These are phyloP conservation scores for Pestalotiopsis sp. DNA, from an alignment of 2,329 filamentous ascomycete species.

Conservation along the genomic window DNA sequence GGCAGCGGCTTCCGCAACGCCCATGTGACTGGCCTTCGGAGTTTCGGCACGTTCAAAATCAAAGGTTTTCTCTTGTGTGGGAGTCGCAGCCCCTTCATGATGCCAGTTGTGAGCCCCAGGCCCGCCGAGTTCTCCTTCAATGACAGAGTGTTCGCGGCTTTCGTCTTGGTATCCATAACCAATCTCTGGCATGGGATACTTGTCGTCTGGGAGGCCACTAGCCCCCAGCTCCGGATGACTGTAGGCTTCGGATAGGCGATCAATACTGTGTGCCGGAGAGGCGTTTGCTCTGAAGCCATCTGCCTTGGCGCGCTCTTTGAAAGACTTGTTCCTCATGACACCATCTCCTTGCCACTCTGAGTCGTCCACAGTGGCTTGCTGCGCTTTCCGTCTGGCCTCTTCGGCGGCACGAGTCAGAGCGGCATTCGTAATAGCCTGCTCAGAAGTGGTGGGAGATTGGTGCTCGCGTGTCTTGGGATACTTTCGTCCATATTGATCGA, in stretches of 20 bases:
- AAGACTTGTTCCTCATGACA: constrained; percentile 63
- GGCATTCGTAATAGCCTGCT: constrained; percentile 59
- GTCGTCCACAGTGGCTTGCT: constrained; percentile 37
- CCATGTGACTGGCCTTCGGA: constrained; percentile 35
- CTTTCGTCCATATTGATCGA: constrained; percentile 62
- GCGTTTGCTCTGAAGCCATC: constrained; percentile 57
- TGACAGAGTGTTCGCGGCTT: constrained; percentile 72
- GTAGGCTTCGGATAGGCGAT: constrained; percentile 55
- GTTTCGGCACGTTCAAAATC: constrained; percentile 32
- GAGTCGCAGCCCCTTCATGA: constrained; percentile 27
- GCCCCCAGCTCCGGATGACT: constrained; percentile 63
- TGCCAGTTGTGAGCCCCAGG: constrained; percentile 32
- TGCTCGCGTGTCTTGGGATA: constrained; percentile 46
- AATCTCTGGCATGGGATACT: constrained; percentile 77
- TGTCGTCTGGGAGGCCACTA: constrained; percentile 68
- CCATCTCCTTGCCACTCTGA: constrained; percentile 50
- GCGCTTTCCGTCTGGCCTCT: constrained; percentile 52
- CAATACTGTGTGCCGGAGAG: constrained; percentile 61
- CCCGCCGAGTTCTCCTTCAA: constrained; percentile 72
- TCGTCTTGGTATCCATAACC: constrained; percentile 62
- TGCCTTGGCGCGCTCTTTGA: constrained; percentile 63
- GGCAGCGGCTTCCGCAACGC: constrained; percentile 49
- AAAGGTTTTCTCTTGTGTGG: constrained; percentile 33
- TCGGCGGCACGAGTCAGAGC: constrained; percentile 55
- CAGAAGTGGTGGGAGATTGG: constrained; percentile 58